Evolutionary conservation across 805 yeast genomes (phyloP).

Genomic region (Candida germanica): DNA sequence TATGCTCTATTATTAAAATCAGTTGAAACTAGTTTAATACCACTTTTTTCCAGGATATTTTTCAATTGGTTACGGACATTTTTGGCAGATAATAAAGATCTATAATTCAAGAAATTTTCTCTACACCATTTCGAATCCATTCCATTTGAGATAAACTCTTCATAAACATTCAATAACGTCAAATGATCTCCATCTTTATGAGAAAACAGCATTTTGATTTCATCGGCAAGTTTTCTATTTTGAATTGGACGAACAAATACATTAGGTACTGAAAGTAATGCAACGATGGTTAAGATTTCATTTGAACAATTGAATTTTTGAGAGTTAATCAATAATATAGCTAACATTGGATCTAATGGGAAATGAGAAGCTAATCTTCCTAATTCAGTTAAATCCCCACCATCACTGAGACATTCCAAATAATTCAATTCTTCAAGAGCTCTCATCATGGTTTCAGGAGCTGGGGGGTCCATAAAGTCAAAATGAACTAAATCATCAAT

Average conservation of each 20-base stretch:
- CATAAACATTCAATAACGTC: slow-evolving; percentile 82
- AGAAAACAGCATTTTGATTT: slow-evolving; percentile 80
- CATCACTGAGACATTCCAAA: slow-evolving; percentile 84
- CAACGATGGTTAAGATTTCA: slow-evolving; percentile 84
- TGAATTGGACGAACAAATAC: slow-evolving; percentile 92
- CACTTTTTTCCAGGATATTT: slow-evolving; percentile 78
- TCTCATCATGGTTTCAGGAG: slow-evolving; percentile 99
- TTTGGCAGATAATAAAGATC: slow-evolving; percentile 83
- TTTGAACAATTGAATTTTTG: slow-evolving; percentile 84
- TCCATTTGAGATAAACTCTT: slow-evolving; percentile 60
- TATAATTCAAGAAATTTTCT: slow-evolving; percentile 77
- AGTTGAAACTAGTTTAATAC: slow-evolving; percentile 68
- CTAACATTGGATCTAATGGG: slow-evolving; percentile 94
- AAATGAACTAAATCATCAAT: slow-evolving; percentile 95
- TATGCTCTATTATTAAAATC: slow-evolving; percentile 57
- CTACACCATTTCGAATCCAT: slow-evolving; percentile 92
- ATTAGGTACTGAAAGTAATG: slow-evolving; percentile 87
- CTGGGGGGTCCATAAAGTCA: slow-evolving; percentile 99
- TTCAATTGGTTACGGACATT: slow-evolving; percentile 81
- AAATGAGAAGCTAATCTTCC: slow-evolving; percentile 90
- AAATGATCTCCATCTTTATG: slow-evolving; percentile 95
- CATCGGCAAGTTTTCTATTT: slow-evolving; percentile 88
- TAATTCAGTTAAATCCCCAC: slow-evolving; percentile 83
- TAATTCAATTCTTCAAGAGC: slow-evolving; percentile 94
- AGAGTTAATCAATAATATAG: slow-evolving; percentile 87